phyloP scores from a whole-genome alignment of 108 stramenopile species.

The Skeletonema tropicum region DNA sequence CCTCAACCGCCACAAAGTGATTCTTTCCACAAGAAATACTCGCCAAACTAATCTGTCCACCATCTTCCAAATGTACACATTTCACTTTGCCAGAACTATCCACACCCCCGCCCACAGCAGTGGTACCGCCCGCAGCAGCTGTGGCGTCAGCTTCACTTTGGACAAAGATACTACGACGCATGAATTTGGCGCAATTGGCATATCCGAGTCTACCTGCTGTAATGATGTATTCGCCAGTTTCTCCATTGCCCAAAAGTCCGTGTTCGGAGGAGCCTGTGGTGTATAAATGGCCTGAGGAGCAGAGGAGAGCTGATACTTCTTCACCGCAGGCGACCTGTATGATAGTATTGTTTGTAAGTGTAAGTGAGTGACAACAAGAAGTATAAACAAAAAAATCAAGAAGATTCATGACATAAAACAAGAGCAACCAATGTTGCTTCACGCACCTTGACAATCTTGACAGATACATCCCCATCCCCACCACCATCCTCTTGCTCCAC shows the following conservation, averaged over 20 bases:
- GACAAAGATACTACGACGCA: constrained; percentile 56
- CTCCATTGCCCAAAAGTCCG: constrained; percentile 88
- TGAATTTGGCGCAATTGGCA: constrained; percentile 73
- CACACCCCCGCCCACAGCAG: neutral
- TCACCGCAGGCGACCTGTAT: constrained; percentile 78
- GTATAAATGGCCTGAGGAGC: constrained; percentile 75
- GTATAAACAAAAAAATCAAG: too few relatives aligned
- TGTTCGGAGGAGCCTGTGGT: constrained; percentile 80
- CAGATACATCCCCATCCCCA: constrained; percentile 17
- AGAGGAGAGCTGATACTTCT: constrained; percentile 79
- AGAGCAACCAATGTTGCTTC: neutral
- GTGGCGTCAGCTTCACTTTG: constrained; percentile 57
- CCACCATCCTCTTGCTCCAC: constrained; percentile 15
- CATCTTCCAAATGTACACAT: constrained; percentile 37
- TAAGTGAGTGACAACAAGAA: too few relatives aligned
- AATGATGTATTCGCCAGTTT: constrained; percentile 90
- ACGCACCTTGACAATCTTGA: constrained; percentile 64
- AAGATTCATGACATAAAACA: too few relatives aligned
- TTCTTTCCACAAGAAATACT: constrained; percentile 82
- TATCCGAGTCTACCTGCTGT: constrained; percentile 80
- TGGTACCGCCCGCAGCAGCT: constrained; percentile 35
- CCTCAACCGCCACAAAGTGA: constrained; percentile 84
- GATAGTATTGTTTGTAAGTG: neutral
- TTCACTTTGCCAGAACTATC: constrained; percentile 47
- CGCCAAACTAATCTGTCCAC: constrained; percentile 53